Evolutionary conservation across 2,329 filamentous ascomycete species (phyloP).

Genomic region (Phoma herbarum): DNA sequence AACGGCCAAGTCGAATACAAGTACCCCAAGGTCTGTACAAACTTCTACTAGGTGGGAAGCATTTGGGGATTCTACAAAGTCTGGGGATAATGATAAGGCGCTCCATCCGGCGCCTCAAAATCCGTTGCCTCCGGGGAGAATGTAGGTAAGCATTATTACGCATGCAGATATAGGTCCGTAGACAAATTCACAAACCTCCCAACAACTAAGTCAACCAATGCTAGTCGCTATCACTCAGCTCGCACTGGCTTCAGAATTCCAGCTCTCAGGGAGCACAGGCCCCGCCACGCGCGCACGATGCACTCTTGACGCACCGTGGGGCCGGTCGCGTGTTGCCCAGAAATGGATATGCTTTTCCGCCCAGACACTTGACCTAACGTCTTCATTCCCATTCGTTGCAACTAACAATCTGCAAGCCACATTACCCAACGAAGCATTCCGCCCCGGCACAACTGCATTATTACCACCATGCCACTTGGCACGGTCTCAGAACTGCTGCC

Average conservation of each 20-base stretch:
- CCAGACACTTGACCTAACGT: not conserved
- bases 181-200: not conserved
- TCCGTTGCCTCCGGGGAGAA: not conserved
- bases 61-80: not conserved
- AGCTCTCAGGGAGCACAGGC: not conserved
- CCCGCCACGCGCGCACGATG: conserved; percentile 1
- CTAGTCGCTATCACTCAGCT: not conserved
- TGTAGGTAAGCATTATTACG: conserved; percentile 15
- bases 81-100: conserved; percentile 2
- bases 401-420: conserved; percentile 8
- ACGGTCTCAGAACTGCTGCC: conserved; percentile 12
- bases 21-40: conserved; percentile 32
- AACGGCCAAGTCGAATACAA: conserved; percentile 35
- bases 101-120: not conserved
- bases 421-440: conserved; percentile 2
- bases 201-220: not conserved
- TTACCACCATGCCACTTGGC: conserved; percentile 8
- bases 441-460: conserved; percentile 6
- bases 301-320: not conserved
- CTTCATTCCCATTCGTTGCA: not conserved
- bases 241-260: not conserved
- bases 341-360: conserved; percentile 19
- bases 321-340: not conserved
- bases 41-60: conserved; percentile 12
- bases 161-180: conserved; percentile 20